Evolutionary conservation across 805 yeast genomes (phyloP).

Genomic region (Saccharomycopsis malanga): DNA sequence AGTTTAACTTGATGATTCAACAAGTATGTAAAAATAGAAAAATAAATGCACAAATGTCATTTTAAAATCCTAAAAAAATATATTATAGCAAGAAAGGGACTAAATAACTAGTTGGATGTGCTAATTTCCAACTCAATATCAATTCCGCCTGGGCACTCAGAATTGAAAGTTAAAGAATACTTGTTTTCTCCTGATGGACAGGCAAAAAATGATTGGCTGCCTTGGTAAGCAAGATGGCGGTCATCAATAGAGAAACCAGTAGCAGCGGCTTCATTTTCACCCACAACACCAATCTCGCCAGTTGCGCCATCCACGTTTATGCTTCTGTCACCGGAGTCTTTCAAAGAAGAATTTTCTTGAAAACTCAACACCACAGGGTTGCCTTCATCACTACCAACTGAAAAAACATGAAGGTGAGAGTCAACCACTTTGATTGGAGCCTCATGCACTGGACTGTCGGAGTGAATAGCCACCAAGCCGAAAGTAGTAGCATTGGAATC

Average conservation of each 20-base stretch:
- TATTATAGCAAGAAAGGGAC: too few species aligned
- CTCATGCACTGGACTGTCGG: not conserved
- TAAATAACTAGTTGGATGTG: too few species aligned
- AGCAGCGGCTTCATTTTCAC: not conserved
- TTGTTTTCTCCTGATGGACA: conserved; percentile 5
- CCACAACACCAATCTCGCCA: conserved; percentile 2
- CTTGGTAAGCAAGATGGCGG: not conserved
- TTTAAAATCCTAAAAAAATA: too few species aligned
- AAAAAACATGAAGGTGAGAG: not conserved
- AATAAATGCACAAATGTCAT: too few species aligned
- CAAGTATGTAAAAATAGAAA: too few species aligned
- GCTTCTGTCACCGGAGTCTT: not conserved
- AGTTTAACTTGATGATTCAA: too few species aligned
- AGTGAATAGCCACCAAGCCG: not conserved
- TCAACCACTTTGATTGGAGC: not conserved
- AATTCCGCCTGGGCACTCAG: too few species aligned
- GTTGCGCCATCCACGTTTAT: not conserved
- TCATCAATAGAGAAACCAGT: not conserved
- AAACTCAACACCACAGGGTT: not conserved
- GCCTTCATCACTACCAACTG: conserved; percentile 1
- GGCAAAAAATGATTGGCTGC: not conserved
- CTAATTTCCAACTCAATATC: too few species aligned
- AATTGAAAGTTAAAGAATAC: conserved; percentile 2
- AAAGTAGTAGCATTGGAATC: not conserved
- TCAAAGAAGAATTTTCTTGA: not conserved